A percentile compares a stretch with the other conserved stretches of the same genome.
These are phyloP conservation scores for Stagonosporopsis cucurbitacearum DNA, from an alignment of 2,329 filamentous ascomycete species.

Conservation along the genomic window DNA sequence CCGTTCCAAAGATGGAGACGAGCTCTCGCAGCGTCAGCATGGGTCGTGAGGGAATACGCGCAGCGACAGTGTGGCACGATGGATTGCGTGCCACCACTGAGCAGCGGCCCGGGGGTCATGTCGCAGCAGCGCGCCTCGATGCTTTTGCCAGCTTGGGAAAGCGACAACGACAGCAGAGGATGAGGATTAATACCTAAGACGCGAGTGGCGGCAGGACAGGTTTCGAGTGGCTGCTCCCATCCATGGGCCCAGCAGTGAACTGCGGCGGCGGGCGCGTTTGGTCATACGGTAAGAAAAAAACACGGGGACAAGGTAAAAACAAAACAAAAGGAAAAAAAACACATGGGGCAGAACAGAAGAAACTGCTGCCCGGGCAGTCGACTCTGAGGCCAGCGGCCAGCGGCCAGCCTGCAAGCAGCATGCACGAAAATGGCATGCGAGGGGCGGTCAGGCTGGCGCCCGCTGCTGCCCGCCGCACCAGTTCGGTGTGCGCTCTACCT, in stretches of 20 bases:
- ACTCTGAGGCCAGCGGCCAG: too few relatives aligned
- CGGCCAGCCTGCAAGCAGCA: background rate
- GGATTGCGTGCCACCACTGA: background rate
- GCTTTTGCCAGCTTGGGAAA: constrained; percentile 1
- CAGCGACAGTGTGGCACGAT: constrained; percentile 1
- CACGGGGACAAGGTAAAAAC: background rate
- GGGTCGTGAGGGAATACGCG: constrained; percentile 1
- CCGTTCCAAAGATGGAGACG: constrained; percentile 12
- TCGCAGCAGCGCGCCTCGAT: background rate
- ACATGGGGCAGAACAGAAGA: too few relatives aligned
- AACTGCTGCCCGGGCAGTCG: constrained; percentile 14
- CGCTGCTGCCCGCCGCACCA: background rate
- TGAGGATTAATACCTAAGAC: background rate
- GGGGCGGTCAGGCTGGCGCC: constrained; percentile 12
- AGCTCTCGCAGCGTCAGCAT: constrained; percentile 14
- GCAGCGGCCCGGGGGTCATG: background rate
- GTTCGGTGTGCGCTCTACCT: constrained; percentile 26
- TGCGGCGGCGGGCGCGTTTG: background rate
- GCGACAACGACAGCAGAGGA: background rate
- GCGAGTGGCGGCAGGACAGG: background rate
- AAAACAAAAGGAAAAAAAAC: background rate
- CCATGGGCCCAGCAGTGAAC: background rate
- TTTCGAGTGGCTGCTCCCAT: constrained; percentile 1
- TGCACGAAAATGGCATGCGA: constrained; percentile 5
- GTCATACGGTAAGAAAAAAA: background rate